phyloP scores from a whole-genome alignment of 148 eudicot genomes.

The Beta vulgaris region DNA sequence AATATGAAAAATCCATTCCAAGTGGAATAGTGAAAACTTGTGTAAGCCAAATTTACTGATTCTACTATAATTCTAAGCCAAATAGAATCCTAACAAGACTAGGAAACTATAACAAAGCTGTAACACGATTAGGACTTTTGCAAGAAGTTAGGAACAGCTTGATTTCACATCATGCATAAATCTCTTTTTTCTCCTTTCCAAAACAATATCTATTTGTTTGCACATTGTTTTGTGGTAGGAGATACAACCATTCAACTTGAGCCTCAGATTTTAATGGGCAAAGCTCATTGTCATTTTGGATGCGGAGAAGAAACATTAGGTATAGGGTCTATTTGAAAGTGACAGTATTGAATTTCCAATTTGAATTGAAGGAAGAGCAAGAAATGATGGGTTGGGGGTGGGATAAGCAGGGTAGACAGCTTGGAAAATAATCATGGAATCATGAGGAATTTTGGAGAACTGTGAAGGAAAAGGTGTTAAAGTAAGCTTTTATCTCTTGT shows the following conservation, averaged over 20 bases:
- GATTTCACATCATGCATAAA: too few species aligned
- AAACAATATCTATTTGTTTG: constrained; percentile 6
- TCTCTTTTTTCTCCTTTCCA: not conserved
- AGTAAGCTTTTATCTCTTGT: not conserved
- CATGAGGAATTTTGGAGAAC: not conserved
- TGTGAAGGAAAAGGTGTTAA: not conserved
- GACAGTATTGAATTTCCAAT: not conserved
- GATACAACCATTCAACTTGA: constrained; percentile 2
- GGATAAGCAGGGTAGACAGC: not conserved
- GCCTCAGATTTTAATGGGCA: not conserved
- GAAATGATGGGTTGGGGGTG: not conserved
- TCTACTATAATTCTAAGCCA: too few species aligned
- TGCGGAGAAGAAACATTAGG: not conserved
- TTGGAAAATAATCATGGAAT: not conserved
- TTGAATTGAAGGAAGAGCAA: not conserved
- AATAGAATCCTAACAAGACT: too few species aligned
- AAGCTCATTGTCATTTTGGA: not conserved
- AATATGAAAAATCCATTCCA: too few species aligned
- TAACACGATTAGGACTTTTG: too few species aligned
- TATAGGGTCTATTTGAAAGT: not conserved
- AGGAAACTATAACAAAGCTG: too few species aligned
- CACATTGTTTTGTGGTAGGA: not conserved
- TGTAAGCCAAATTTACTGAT: too few species aligned
- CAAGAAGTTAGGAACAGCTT: too few species aligned
- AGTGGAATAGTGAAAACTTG: too few species aligned